Conservation (phyloP, 2,329 filamentous ascomycete species). For the Cladosporium oxysporum region DNA sequence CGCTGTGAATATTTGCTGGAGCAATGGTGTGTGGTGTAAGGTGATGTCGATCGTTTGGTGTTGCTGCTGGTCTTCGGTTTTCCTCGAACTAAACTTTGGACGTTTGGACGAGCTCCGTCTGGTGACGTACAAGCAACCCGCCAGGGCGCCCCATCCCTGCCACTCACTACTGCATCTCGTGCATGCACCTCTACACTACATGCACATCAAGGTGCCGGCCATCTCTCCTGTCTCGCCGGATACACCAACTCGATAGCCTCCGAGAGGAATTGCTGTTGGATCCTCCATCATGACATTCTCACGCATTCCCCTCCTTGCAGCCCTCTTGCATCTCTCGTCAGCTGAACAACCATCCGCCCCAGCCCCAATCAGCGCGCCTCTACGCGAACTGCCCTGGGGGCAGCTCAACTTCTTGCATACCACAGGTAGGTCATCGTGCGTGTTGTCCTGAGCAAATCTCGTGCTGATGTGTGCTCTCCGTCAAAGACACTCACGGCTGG, state of each 20-base stretch:
- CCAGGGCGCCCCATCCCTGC: slow-evolving; percentile 3
- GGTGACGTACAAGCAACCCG: neutral
- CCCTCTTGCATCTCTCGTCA: slow-evolving; percentile 28
- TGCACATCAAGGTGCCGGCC: slow-evolving; percentile 13
- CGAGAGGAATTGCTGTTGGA: neutral
- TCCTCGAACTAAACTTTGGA: slow-evolving; percentile 5
- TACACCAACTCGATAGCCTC: neutral
- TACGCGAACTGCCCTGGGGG: slow-evolving; percentile 86
- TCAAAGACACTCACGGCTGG: slow-evolving; percentile 82
- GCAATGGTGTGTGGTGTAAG: neutral
- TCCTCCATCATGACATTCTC: slow-evolving; percentile 23
- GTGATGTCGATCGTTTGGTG: neutral
- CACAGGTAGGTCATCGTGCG: slow-evolving; percentile 48
- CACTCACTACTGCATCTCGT: slow-evolving; percentile 1
- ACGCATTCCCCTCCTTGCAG: slow-evolving; percentile 27
- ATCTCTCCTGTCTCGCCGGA: neutral
- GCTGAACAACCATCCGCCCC: slow-evolving; percentile 75
- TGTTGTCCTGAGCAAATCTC: neutral
- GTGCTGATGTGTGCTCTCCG: slow-evolving; percentile 3
- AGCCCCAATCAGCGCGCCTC: slow-evolving; percentile 73
- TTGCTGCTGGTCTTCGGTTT: neutral
- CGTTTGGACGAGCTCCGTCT: neutral
- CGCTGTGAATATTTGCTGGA: neutral
- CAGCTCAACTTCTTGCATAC: slow-evolving; percentile 94
- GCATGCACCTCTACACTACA: neutral